Evolutionary conservation across 2,329 filamentous ascomycete species (phyloP).

Genomic region (Colletotrichum shisoi): DNA sequence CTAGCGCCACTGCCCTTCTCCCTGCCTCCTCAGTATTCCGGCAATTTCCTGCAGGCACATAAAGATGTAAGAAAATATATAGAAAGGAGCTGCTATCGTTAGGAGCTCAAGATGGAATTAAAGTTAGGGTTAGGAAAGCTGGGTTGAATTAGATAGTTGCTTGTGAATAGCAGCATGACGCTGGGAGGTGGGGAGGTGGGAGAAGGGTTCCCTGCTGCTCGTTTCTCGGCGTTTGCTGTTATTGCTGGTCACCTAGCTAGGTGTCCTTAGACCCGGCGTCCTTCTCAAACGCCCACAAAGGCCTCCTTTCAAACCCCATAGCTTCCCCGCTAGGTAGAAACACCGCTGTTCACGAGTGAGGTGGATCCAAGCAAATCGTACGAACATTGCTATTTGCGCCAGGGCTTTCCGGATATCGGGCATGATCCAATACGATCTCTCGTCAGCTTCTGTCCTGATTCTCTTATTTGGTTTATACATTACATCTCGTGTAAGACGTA

Average conservation of each 20-base stretch:
- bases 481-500: not conserved
- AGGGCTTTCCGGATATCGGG: constrained; percentile 3
- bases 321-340: not conserved
- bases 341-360: not conserved
- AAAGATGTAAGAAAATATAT: too few relatives aligned
- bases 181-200: too few relatives aligned
- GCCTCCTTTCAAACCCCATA: not conserved
- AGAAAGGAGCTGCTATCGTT: too few relatives aligned
- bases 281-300: constrained; percentile 14
- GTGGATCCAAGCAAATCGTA: constrained; percentile 17
- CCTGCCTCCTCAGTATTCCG: too few relatives aligned
- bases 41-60: too few relatives aligned
- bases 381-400: not conserved
- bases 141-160: too few relatives aligned
- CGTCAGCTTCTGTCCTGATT: not conserved
- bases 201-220: not conserved
- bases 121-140: too few relatives aligned
- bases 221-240: constrained; percentile 4
- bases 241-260: not conserved
- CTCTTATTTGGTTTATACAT: too few relatives aligned
- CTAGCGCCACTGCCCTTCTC: too few relatives aligned
- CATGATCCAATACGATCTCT: not conserved
- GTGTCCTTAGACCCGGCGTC: not conserved
- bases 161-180: too few relatives aligned
- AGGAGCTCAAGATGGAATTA: too few relatives aligned